These are phyloP conservation scores for Penicillium bialowiezense DNA, from an alignment of 495 filamentous ascomycete species.

Conservation along the genomic window DNA sequence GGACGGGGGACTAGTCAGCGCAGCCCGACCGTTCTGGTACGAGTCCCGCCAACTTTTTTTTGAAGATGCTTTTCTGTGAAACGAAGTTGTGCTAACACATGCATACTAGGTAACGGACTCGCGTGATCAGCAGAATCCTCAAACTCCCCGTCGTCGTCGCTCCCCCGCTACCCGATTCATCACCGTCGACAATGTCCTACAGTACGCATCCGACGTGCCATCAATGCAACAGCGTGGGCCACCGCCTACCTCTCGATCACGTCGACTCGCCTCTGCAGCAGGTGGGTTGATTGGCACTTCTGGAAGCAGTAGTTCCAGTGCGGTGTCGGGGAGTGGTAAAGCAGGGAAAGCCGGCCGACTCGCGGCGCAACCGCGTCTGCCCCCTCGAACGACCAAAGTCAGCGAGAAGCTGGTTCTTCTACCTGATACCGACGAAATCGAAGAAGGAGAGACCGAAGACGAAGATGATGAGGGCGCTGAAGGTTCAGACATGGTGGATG, in stretches of 20 bases:
- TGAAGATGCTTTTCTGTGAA: too few relatives aligned
- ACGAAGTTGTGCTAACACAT: slow-evolving; percentile 15
- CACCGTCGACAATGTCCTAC: slow-evolving; percentile 93
- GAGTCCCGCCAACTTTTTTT: slow-evolving; percentile 4
- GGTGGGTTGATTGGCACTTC: slow-evolving; percentile 30
- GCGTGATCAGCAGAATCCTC: slow-evolving; percentile 46
- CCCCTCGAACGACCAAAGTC: slow-evolving; percentile 83
- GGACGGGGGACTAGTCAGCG: slow-evolving; percentile 45
- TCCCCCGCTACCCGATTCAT: slow-evolving; percentile 72
- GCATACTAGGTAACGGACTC: slow-evolving; percentile 55
- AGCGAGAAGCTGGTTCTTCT: slow-evolving; percentile 95
- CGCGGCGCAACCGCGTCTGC: slow-evolving; percentile 69
- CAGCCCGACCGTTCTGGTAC: slow-evolving; percentile 55
- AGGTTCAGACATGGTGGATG: slow-evolving; percentile 48
- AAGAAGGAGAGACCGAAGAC: slow-evolving; percentile 17
- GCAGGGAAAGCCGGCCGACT: slow-evolving; percentile 37
- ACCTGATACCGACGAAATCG: slow-evolving; percentile 66
- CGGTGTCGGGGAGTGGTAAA: slow-evolving; percentile 19
- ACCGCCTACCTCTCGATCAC: slow-evolving; percentile 53
- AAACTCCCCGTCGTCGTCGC: slow-evolving; percentile 33
- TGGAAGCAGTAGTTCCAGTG: slow-evolving; percentile 13
- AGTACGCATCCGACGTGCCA: slow-evolving; percentile 91
- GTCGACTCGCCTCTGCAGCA: slow-evolving; percentile 43
- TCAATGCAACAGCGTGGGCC: slow-evolving; percentile 86
- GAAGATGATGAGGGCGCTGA: slow-evolving; percentile 23